Evolutionary conservation across 306 rosid species (phyloP).

Genomic region (Cicer arietinum): DNA sequence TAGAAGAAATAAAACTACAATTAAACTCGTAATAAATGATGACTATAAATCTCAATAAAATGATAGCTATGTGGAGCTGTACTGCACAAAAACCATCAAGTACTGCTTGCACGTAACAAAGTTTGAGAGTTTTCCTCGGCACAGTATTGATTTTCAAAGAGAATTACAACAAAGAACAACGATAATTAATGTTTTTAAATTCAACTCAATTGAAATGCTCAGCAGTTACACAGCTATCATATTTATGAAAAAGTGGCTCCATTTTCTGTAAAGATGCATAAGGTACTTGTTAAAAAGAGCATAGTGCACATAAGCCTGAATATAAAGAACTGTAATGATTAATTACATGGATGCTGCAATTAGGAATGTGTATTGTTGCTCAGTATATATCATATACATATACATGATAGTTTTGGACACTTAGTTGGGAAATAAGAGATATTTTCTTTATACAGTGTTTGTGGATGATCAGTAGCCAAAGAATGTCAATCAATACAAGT

Average conservation of each 20-base stretch:
- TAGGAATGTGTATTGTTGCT: slow-evolving; percentile 15
- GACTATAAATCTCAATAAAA: too few relatives aligned
- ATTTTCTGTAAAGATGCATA: neutral
- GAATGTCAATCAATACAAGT: slow-evolving; percentile 30
- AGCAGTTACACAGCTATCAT: neutral
- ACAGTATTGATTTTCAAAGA: neutral
- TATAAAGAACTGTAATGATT: slow-evolving; percentile 32
- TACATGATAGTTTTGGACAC: slow-evolving; percentile 16
- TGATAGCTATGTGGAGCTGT: too few relatives aligned
- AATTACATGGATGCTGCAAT: slow-evolving; percentile 1
- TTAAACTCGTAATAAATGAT: too few relatives aligned
- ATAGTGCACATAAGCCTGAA: neutral
- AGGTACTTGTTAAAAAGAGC: neutral
- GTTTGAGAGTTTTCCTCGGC: neutral
- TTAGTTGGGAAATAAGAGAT: slow-evolving; percentile 21
- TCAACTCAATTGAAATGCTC: neutral
- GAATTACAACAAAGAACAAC: too few relatives aligned
- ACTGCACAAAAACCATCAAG: neutral
- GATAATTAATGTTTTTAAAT: neutral
- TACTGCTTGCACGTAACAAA: neutral
- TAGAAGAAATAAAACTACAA: too few relatives aligned
- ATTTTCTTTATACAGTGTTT: slow-evolving; percentile 19
- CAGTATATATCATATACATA: slow-evolving; percentile 12
- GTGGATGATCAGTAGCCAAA: slow-evolving; percentile 35
- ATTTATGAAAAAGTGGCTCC: slow-evolving; percentile 3